Percentiles rank a stretch among this genome's conserved stretches.
phyloP scores from a whole-genome alignment of 805 yeast genomes.

The Spathaspora boniae region DNA sequence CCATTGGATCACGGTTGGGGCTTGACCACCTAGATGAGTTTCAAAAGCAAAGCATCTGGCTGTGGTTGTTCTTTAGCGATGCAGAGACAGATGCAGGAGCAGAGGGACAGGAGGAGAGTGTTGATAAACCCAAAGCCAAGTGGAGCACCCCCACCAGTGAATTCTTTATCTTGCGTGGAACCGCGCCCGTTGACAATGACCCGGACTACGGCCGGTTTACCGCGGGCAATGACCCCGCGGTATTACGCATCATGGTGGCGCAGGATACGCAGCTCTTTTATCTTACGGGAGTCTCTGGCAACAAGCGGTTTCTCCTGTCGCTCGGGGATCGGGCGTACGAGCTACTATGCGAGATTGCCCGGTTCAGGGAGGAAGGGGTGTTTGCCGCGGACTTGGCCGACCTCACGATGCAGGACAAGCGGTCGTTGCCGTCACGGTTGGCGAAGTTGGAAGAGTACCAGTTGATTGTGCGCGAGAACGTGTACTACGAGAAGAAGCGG shows the following conservation, averaged over 20 bases:
- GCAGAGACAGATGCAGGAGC: constrained; percentile 8
- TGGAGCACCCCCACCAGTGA: constrained; percentile 2
- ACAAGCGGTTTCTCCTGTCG: constrained; percentile 45
- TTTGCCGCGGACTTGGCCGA: constrained; percentile 54
- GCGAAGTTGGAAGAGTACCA: constrained; percentile 50
- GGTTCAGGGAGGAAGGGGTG: constrained; percentile 53
- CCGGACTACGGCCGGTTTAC: constrained; percentile 19
- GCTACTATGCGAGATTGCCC: constrained; percentile 60
- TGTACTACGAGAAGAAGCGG: constrained; percentile 34
- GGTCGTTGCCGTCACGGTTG: constrained; percentile 64
- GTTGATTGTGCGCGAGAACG: constrained; percentile 40
- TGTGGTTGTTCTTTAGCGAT: constrained; percentile 28
- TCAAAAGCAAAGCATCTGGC: constrained; percentile 39
- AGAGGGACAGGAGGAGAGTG: too few species aligned
- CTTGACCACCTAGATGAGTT: constrained; percentile 25
- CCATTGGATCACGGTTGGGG: constrained; percentile 17
- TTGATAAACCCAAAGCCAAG: too few species aligned
- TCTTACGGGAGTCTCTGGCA: constrained; percentile 48
- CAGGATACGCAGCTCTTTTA: constrained; percentile 56
- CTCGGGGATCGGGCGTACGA: constrained; percentile 54
- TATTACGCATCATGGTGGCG: constrained; percentile 33
- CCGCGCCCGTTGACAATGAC: constrained; percentile 12
- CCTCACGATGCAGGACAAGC: constrained; percentile 63
- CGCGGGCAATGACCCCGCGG: constrained; percentile 12
- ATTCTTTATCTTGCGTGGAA: constrained; percentile 7